Evolutionary conservation across 345 rosid genomes (phyloP).

Genomic region (Turnera subulata): DNA sequence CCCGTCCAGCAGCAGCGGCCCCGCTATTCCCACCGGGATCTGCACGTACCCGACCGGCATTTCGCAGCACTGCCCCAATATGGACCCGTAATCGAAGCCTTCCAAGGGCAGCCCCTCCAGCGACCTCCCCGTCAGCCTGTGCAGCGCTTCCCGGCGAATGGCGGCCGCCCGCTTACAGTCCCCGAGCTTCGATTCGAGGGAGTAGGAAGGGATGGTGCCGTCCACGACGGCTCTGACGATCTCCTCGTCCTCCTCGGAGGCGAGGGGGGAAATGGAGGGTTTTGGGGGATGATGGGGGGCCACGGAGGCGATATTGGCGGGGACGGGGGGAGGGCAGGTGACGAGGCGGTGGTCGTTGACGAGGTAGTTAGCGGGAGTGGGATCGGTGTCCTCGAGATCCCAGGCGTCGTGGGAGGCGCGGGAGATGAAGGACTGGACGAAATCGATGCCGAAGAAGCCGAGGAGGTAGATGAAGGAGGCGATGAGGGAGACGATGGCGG

Average conservation of each 20-base stretch:
- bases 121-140: slow-evolving; percentile 71
- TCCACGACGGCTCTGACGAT: slow-evolving; percentile 53
- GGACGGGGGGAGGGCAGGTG: slow-evolving; percentile 39
- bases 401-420: slow-evolving; percentile 62
- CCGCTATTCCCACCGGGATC: slow-evolving; percentile 88
- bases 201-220: slow-evolving; percentile 59
- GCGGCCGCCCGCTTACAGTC: slow-evolving; percentile 71
- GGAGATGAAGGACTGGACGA: slow-evolving; percentile 70
- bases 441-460: slow-evolving; percentile 83
- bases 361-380: slow-evolving; percentile 17
- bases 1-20: slow-evolving; percentile 86
- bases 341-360: slow-evolving; percentile 43
- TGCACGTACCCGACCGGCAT: slow-evolving; percentile 95
- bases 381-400: slow-evolving; percentile 46
- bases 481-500: slow-evolving; percentile 62
- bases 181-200: slow-evolving; percentile 71
- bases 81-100: slow-evolving; percentile 76
- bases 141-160: slow-evolving; percentile 73
- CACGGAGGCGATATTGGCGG: neutral
- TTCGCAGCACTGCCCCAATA: slow-evolving; percentile 96
- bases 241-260: slow-evolving; percentile 63
- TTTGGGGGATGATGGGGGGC: slow-evolving; percentile 23
- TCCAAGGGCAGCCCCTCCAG: slow-evolving; percentile 69
- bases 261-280: slow-evolving; percentile 20
- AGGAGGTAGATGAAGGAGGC: slow-evolving; percentile 81